Percentiles rank a stretch among this genome's conserved stretches.
Conservation (phyloP, 73 alveolate species). For the Paramecium caudatum region DNA sequence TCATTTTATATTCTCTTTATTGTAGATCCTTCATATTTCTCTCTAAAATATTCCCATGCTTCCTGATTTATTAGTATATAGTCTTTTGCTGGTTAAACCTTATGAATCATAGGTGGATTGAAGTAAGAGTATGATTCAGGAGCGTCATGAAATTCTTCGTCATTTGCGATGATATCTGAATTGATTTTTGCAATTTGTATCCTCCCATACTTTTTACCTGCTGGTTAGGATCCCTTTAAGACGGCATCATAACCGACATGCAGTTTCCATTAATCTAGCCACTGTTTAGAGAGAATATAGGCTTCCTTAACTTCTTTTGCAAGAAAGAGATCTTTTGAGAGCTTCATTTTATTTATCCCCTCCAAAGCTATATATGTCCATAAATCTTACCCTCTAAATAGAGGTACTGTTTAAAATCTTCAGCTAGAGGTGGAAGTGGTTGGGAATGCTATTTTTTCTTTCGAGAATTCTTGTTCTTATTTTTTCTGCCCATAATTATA, state of each 20-base stretch:
- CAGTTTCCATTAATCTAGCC: conserved; percentile 57
- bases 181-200: neutral
- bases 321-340: conserved; percentile 17
- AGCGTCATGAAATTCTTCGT: conserved; percentile 9
- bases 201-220: conserved; percentile 45
- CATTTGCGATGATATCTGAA: neutral
- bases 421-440: conserved; percentile 16
- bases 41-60: neutral
- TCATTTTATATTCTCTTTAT: neutral
- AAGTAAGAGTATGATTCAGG: neutral
- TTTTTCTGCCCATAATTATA: neutral
- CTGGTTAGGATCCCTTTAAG: conserved; percentile 29
- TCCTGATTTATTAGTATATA: neutral
- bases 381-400: neutral
- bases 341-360: neutral
- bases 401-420: neutral
- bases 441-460: neutral
- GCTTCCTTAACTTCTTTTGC: conserved; percentile 1
- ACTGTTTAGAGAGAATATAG: conserved; percentile 1
- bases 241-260: conserved; percentile 63
- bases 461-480: neutral
- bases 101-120: conserved; percentile 7
- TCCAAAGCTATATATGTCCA: neutral
- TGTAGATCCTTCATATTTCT: neutral
- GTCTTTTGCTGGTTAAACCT: conserved; percentile 26